phyloP scores from a whole-genome alignment of 1,139 yeast species.

The Hyphopichia khmerensis region DNA sequence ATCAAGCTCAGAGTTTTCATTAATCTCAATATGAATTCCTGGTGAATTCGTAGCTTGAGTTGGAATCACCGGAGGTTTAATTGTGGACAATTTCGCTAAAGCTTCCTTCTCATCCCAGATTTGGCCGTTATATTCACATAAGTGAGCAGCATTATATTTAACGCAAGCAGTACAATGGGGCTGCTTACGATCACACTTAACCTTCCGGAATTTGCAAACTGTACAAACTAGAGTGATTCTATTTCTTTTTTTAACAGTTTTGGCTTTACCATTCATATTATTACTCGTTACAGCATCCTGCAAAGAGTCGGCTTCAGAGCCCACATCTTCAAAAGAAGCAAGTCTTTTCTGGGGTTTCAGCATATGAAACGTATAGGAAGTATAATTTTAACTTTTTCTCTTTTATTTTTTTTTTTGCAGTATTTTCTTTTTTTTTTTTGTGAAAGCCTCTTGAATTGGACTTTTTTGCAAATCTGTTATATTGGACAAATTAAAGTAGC shows the following conservation, averaged over 20 bases:
- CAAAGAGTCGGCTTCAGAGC: not conserved
- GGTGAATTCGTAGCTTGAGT: no score
- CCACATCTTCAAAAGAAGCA: not conserved
- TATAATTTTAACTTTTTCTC: no score
- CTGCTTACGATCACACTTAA: slow-evolving; percentile 20
- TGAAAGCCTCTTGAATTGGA: not conserved
- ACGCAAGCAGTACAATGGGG: slow-evolving; percentile 24
- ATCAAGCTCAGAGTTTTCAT: not conserved
- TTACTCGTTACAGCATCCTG: not conserved
- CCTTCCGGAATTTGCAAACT: slow-evolving; percentile 23
- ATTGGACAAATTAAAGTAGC: no score
- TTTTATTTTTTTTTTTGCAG: not conserved
- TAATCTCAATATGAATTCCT: not conserved
- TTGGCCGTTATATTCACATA: slow-evolving; percentile 2
- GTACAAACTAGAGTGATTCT: slow-evolving; percentile 20
- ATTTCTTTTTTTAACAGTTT: slow-evolving; percentile 10
- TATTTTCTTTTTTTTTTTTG: not conserved
- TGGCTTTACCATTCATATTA: not conserved
- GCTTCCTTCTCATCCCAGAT: slow-evolving; percentile 4
- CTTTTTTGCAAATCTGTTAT: no score
- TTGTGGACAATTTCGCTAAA: not conserved
- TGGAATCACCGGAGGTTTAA: not conserved
- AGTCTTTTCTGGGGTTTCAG: not conserved
- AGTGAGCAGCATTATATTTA: slow-evolving; percentile 15
- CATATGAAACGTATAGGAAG: no score